Evolutionary conservation across 345 rosid genomes (phyloP), one percentile per base, ranked within the genome.

Genomic region (Citrus inodora): DNA sequence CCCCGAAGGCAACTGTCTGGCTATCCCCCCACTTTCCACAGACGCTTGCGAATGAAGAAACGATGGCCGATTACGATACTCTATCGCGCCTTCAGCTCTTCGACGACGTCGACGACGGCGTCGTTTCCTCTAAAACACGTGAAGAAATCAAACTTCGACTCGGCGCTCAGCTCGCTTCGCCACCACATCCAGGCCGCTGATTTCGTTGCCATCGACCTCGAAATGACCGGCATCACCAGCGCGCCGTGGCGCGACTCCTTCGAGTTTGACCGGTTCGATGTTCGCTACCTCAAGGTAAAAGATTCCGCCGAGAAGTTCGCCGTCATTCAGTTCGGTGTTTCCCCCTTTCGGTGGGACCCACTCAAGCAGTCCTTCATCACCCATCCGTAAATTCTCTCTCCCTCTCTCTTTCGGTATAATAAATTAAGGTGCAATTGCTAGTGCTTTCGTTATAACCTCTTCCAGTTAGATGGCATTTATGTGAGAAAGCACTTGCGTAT

Each of bases 271-370:
- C 89, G 97, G 40, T 82, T 80, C 82, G 99, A 94, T 46, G 86
- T 96, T 21, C 76, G 88, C 7, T 96, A 92, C 85, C 93, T 96
- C 63, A 96, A 96, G 79, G 90, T 94, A 77, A 94, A 91, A 84
- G 98, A 96, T 77, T 96, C 99, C 75, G 99, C 92, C 55, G 97
- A 94, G 89, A 94, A 91, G 79, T 94, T 96, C 84, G 98, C 97
- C 74, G 95, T 94, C 73, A 85, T 96, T 68, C 99, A 96, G 82
- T 89, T 96, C 86, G 99, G 99, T 7, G 94, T 96, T 17, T 96
- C 97, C 70, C 98, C 99, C 48, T 94, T 94, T 68, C 92, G 92
- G 5, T 96, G 99, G 99, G 98, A 96, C 82, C 70, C 90, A 1
- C 87, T 28, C 67, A 83, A 90, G 67, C 85, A 83, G 11, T 86